These are phyloP conservation scores for Alloteropsis semialata DNA, from an alignment of 176 grass and related monocot genomes.

Conservation along the genomic window DNA sequence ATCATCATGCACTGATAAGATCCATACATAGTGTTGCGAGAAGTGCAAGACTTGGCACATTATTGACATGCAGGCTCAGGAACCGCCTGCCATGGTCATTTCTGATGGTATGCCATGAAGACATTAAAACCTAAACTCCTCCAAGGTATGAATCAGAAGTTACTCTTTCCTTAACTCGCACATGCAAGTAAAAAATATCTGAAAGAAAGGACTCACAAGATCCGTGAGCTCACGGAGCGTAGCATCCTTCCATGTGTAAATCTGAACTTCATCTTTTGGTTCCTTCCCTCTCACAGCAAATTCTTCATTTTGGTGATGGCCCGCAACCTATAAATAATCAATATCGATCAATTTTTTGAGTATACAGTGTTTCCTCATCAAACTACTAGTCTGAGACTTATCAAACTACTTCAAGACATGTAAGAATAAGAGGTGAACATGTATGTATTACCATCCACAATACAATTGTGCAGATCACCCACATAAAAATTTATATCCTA, in stretches of 20 bases:
- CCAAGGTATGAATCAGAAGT: background rate
- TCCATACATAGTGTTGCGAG: background rate
- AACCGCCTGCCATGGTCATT: background rate
- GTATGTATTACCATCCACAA: background rate
- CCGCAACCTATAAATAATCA: conserved; percentile 45
- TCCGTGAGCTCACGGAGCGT: conserved; percentile 89
- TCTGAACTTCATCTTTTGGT: conserved; percentile 97
- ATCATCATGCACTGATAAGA: conserved; percentile 10
- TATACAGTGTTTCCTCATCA: background rate
- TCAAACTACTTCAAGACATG: background rate
- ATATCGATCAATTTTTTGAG: conserved; percentile 4
- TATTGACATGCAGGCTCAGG: background rate
- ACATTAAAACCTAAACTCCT: background rate
- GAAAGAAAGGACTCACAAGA: conserved; percentile 47
- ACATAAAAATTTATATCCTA: background rate
- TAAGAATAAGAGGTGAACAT: background rate
- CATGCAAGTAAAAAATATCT: background rate
- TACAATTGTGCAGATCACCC: background rate
- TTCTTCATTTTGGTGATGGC: conserved; percentile 82
- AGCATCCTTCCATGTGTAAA: conserved; percentile 99
- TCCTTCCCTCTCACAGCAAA: conserved; percentile 95
- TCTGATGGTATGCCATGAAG: background rate
- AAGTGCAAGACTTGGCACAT: background rate
- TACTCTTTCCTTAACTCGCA: background rate
- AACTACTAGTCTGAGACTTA: too few relatives aligned